These are phyloP conservation scores for Plectosphaerella plurivora DNA, from an alignment of 2,329 filamentous ascomycete genomes.

Conservation along the genomic window DNA sequence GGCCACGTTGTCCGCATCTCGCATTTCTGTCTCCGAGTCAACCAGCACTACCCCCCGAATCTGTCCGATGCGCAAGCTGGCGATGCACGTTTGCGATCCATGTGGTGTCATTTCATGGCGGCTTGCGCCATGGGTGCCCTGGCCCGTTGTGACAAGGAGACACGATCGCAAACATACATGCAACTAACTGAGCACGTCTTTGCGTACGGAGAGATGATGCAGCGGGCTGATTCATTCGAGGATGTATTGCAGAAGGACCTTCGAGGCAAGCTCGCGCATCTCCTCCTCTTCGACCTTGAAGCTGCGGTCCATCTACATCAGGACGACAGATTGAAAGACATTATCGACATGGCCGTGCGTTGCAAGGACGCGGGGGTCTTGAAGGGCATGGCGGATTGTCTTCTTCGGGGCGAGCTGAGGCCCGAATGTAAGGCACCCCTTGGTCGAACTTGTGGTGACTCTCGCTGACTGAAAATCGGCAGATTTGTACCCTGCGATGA, in stretches of 20 bases:
- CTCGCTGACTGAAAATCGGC: background rate
- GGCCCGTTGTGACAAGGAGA: conserved; percentile 47
- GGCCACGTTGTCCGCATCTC: conserved; percentile 52
- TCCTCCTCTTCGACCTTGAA: conserved; percentile 78
- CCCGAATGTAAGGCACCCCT: conserved; percentile 31
- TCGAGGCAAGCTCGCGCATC: conserved; percentile 55
- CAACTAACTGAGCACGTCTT: conserved; percentile 55
- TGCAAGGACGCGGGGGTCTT: conserved; percentile 43
- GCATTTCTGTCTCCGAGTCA: conserved; percentile 45
- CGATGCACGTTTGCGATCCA: conserved; percentile 53
- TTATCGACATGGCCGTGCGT: conserved; percentile 48
- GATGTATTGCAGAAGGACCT: conserved; percentile 47
- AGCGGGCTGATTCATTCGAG: conserved; percentile 33
- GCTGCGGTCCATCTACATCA: conserved; percentile 60
- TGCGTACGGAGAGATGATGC: conserved; percentile 47
- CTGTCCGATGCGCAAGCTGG: conserved; percentile 31
- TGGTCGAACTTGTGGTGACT: background rate
- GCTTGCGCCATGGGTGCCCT: conserved; percentile 46
- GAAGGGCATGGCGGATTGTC: conserved; percentile 62
- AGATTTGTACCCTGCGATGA: conserved; percentile 51
- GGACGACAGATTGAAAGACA: conserved; percentile 60
- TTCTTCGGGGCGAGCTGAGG: conserved; percentile 47
- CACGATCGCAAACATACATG: conserved; percentile 57
- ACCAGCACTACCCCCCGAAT: conserved; percentile 44
- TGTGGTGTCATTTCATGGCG: conserved; percentile 69